Evolutionary conservation across 192 early-diverging fungal genomes (phyloP), one percentile per base, ranked within the genome.

Genomic region (Chytriomyces confervae): DNA sequence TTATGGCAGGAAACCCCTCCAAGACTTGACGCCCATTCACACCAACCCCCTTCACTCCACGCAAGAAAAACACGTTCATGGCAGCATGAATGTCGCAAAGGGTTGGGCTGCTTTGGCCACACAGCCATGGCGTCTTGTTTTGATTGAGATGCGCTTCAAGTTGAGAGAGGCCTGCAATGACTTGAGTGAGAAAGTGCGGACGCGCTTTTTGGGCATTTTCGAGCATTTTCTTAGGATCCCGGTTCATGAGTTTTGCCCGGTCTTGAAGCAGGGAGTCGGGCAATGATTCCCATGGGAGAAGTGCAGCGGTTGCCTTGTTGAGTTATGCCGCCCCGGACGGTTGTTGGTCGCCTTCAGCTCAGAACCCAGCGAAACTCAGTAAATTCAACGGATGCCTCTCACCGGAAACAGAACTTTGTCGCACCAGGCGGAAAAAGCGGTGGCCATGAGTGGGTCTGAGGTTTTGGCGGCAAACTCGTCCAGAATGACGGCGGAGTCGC

Each of bases 401-500:
- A 65, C 64, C 18, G 36, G 36, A 27, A 65, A 65, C 64, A 65
- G 11, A 27, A 65, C 16, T 43, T 65, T 65, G 27, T 65, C 64
- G 24, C 18, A 16, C 64, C 64, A 65, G 13, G 36, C 36, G 18
- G 64, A 13, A 13, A 16, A 23, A 27, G 64, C 64, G 24, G 20
- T 43, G 64, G 64, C 64, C 11, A 13, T 43, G 64, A 65, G 36
- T 3, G 20, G 13, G 24, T 27, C 64, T 13, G 36, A 13, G 24
- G 13, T 11, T 11, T 27, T 16, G 24, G 24, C 36, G 11, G 13
- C 64, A 27, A 65, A 16, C 18, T 16, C 86, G 8, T 79, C 57
- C 23, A 87, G 9, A 6, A 84, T 84, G 51, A 77, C 20, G 16
- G 66, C 70, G 2, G 83, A 83, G 44, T 87, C 83, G 43, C 84